Conservation (phyloP, 1,284 basidiomycete genomes). For the Cryptococcus sp. region DNA sequence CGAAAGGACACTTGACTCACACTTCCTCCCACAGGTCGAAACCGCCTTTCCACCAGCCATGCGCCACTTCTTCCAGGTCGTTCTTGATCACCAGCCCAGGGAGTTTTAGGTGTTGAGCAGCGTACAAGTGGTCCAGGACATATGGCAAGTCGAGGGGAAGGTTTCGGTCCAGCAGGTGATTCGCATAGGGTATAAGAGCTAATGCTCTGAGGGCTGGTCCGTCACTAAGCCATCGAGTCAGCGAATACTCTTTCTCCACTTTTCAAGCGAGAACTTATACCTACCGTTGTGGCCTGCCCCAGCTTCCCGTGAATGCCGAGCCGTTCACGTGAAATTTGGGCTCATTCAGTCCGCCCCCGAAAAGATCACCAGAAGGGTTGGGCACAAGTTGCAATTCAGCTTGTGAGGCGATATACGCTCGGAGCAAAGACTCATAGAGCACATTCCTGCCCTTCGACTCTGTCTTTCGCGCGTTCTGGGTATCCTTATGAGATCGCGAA, state of each 20-base stretch:
- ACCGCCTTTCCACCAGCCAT: constrained; percentile 44
- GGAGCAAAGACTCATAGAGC: constrained; percentile 40
- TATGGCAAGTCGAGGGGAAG: constrained; percentile 42
- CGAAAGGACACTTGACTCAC: constrained; percentile 20
- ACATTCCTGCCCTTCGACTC: background rate
- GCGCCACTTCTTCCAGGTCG: constrained; percentile 57
- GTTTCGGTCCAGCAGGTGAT: constrained; percentile 51
- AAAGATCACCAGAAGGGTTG: constrained; percentile 55
- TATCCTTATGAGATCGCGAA: background rate
- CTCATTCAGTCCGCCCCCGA: constrained; percentile 58
- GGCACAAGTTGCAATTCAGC: constrained; percentile 48
- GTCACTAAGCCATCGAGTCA: constrained; percentile 35
- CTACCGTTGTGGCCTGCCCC: constrained; percentile 56
- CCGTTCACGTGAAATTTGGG: constrained; percentile 58
- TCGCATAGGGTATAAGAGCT: constrained; percentile 53
- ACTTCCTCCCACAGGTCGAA: constrained; percentile 55
- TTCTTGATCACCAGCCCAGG: constrained; percentile 54
- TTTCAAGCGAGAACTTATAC: constrained; percentile 7
- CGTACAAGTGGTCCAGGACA: constrained; percentile 50
- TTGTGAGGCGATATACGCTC: constrained; percentile 47
- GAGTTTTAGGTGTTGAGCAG: constrained; percentile 21
- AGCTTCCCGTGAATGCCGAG: constrained; percentile 48
- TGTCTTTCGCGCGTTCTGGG: too few species aligned
- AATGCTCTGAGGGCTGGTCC: constrained; percentile 57
- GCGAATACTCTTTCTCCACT: background rate